Evolutionary conservation across 441 rosid genomes (phyloP), one percentile per base, ranked within the genome.

Genomic region (Breynia disticha): DNA sequence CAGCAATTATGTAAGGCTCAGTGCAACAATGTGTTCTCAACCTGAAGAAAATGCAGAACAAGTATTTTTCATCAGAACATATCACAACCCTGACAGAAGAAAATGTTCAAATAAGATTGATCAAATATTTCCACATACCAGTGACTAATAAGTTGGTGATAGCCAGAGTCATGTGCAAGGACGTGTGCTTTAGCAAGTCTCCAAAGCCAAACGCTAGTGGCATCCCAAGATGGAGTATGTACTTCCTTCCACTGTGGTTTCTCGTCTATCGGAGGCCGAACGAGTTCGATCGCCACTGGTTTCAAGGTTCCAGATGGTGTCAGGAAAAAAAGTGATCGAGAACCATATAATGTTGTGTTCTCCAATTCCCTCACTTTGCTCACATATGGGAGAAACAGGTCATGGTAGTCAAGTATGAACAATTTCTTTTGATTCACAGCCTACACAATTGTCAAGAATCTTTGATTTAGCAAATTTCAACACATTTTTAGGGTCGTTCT

Each of bases 81-180:
- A n/a, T n/a, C n/a, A n/a, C n/a, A n/a, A n/a, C n/a, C n/a, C n/a
- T n/a, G n/a, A n/a, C n/a, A n/a, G n/a, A n/a, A n/a, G n/a, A n/a
- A n/a, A n/a, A n/a, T n/a, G n/a, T n/a, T 37, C 41, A 37, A 37
- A 11, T 37, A 37, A 37, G 6, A 11, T 5, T 5, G 11, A 37
- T 6, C 7, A 37, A 5, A 37, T 37, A 37, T 37, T 5, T 37
- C 6, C 11, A 6, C 35, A 1, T 67, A 76, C 84, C 95, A 86
- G 54, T 88, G 95, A 50, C 82, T 76, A 42, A 88, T 62, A 60
- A 88, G 90, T 55, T 88, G 86, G 62, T 88, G 97, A 61, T 73
- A 73, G 18, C 84, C 84, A 7, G 90, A 68, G 13, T 88, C 95
- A 55, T 81, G 89, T 7, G 97, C 70, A 22, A 82, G 67, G 11